Base-by-base conservation (phyloP, 148 eudicot genomes). In the Amaranthus palmeri region DNA sequence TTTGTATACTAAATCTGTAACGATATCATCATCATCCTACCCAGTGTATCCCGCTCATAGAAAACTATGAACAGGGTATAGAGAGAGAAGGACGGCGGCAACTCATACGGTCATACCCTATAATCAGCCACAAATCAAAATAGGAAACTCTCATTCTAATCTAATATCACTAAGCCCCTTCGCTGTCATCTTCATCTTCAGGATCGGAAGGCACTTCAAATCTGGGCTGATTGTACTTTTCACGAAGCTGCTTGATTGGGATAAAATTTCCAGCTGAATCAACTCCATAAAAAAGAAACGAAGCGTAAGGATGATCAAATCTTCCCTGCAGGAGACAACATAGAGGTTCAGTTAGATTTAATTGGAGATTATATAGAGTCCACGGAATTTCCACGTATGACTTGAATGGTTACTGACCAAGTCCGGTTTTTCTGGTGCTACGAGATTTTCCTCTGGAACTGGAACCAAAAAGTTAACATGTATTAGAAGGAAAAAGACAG, bases 221-320 rank as follows among this genome's bases (percentile, higher is more conserved):
- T 58, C 98, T 82, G 1, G 97, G 96, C 81, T 83, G 85, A 68
- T 83, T 85, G 78, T 86, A 95, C 83, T 95, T 95, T 72, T 91
- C 96, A 0, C 98, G 90, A 76, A 95, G 86, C 82, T 91, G 98
- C 72, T 87, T 89, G 56, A 91, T 73, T 0, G 98, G 98, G 66
- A 95, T 95, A 80, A 85, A 88, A 76, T 95, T 97, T 54, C 97
- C 98, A 15, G 90, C 93, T 40, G 83, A 71, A 83, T 95, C 98
- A 83, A 76, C 80, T 48, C 98, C 98, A 40, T 79, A 89, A 82
- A 91, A 95, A 45, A 91, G 77, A 70, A 95, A 95, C 45, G 97
- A 89, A 63, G 79, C 71, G 75, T 95, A 95, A 4, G 98, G 98
- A 71, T 95, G 98, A 76, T 95, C 98, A 77, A 95, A 95, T 61